Base-by-base conservation (phyloP, 2,329 filamentous ascomycete genomes). In the Diaporthe batatas region DNA sequence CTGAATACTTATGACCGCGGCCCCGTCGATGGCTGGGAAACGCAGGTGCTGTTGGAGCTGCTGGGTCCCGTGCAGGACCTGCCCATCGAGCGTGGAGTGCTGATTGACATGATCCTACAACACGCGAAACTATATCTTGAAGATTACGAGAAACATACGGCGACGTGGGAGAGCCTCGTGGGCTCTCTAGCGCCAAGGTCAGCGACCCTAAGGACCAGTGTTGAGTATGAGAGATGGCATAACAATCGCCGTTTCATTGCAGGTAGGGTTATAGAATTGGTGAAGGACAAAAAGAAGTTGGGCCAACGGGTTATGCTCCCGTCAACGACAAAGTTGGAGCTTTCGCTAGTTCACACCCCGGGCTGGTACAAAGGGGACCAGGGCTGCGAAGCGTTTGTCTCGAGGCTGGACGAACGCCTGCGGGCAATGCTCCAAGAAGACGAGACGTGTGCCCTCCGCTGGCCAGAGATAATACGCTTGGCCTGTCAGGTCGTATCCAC, bases 101-200 rank as follows among this genome's bases (percentile, higher is more conserved):
- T 70, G 10, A 25, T 70, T 1, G 39, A 32, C 36, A 36, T 68
- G 23, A 55, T 70, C n/a, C 14, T 36, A 10, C 71, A 72, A 21
- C 71, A 72, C 11, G 65, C 65, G 2, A 23, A 14, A 5, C 7
- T 68, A 29, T 72, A 70, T 12, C 65, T 72, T 7, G 55, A 70
- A 16, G 16, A 57, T 7, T 72, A 72, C 39, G 53, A 70, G 34
- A 32, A 55, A 2, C 18, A 44, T 21, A 34, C 29, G 0, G 7
- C 10, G 2, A 14, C 64, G 21, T 72, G 71, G 71, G 55, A 39
- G 6, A 6, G 10, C 0, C 55, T 72, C n/a, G 53, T 72, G 21
- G 6, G 1, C 23, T 2, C 3, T 23, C 71, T 72, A 3, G 16
- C 36, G 2, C 71, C 65, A 11, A 25, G 3, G 3, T 29, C 34